phyloP scores from a whole-genome alignment of 345 rosid genomes.

The Anacardium occidentale region DNA sequence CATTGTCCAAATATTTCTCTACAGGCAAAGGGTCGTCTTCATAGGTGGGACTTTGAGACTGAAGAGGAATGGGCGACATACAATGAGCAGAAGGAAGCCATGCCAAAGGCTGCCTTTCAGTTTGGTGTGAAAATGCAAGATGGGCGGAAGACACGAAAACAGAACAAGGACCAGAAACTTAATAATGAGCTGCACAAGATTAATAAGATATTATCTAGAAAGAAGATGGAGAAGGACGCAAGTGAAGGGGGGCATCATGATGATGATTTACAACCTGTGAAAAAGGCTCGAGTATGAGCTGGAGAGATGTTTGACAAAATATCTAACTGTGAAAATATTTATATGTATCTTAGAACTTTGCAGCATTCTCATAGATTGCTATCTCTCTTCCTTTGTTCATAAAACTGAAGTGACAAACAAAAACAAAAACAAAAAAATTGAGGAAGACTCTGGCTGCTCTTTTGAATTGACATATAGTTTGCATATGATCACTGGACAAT shows the following conservation, averaged over 20 bases:
- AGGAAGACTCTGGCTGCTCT: too few relatives aligned
- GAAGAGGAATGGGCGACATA: conserved; percentile 97
- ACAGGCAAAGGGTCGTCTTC: conserved; percentile 97
- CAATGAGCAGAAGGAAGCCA: conserved; percentile 98
- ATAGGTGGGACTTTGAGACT: conserved; percentile 97
- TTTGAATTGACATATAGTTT: too few relatives aligned
- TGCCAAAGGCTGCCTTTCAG: conserved; percentile 99
- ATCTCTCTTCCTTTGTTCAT: neutral
- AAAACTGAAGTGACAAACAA: too few relatives aligned
- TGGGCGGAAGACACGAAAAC: conserved; percentile 91
- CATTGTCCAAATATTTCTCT: neutral
- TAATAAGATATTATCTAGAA: conserved; percentile 83
- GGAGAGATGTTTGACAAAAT: neutral
- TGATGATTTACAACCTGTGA: conserved; percentile 42
- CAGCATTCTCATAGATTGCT: neutral
- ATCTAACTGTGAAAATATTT: conserved; percentile 1
- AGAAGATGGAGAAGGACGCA: conserved; percentile 72
- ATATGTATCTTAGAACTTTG: neutral
- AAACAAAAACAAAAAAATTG: too few relatives aligned
- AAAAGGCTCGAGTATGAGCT: conserved; percentile 54
- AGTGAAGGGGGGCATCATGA: conserved; percentile 56
- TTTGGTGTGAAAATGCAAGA: conserved; percentile 99
- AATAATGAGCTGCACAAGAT: conserved; percentile 87
- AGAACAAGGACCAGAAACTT: conserved; percentile 93
- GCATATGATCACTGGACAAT: too few relatives aligned